A percentile compares a stretch with the other conserved stretches of the same genome.
Conservation (phyloP, 2,329 filamentous ascomycete species). For the Cercospora citrullina region DNA sequence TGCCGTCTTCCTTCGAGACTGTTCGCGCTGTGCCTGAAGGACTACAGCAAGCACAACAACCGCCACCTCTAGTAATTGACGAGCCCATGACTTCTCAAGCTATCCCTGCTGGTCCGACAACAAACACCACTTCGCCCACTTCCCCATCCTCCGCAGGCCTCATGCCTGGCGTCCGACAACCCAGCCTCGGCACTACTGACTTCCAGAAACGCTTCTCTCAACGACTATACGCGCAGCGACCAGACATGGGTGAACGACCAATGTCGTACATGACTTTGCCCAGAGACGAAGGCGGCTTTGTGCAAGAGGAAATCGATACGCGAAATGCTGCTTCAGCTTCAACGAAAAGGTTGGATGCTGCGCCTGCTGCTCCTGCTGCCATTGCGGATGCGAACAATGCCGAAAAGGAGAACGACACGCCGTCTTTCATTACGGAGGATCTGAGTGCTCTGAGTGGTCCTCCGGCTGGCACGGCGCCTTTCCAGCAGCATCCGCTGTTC, state of each 20-base stretch:
- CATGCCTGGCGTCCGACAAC: conserved; percentile 5
- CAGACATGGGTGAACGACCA: conserved; percentile 26
- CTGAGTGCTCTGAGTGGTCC: conserved; percentile 29
- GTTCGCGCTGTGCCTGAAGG: not conserved
- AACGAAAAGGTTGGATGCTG: not conserved
- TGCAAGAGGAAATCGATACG: conserved; percentile 25
- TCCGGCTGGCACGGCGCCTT: conserved; percentile 29
- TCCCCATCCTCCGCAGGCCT: conserved; percentile 1
- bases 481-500: conserved; percentile 30
- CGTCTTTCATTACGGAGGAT: conserved; percentile 21
- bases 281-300: conserved; percentile 25
- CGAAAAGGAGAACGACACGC: not conserved
- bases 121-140: not conserved
- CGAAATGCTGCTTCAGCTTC: not conserved
- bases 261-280: conserved; percentile 35
- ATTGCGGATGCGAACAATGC: not conserved
- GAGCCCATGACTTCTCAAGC: conserved; percentile 24
- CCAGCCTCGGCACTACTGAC: conserved; percentile 1
- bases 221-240: conserved; percentile 22
- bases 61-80: not conserved
- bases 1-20: not conserved
- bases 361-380: not conserved
- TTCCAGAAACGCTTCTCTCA: conserved; percentile 26
- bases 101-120: conserved; percentile 18
- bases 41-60: not conserved